Conservation (phyloP, 176 grass and related monocot species). For the Melocanna baccifera region DNA sequence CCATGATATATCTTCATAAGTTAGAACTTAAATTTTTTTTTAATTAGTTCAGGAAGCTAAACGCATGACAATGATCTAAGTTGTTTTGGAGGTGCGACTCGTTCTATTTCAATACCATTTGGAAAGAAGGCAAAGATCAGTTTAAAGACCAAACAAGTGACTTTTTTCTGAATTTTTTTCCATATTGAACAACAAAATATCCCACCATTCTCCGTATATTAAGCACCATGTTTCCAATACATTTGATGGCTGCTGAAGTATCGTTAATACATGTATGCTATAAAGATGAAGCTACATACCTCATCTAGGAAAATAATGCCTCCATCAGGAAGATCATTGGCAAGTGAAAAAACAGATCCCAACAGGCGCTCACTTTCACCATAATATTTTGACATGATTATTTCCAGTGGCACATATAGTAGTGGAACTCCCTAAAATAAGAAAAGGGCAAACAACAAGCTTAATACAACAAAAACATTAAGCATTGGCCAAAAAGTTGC, state of each 20-base stretch:
- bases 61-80: not conserved
- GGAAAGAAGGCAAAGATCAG: not conserved
- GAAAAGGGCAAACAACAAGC: not conserved
- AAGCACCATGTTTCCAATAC: not conserved
- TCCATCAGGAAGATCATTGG: conserved; percentile 89
- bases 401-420: conserved; percentile 88
- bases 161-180: not conserved
- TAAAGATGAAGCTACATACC: conserved; percentile 37
- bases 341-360: conserved; percentile 91
- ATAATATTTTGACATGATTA: conserved; percentile 99
- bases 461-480: conserved; percentile 4
- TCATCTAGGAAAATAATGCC: conserved; percentile 96
- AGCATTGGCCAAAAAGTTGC: not conserved
- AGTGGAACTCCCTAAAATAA: conserved; percentile 78
- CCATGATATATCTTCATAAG: not conserved
- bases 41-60: not conserved
- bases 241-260: not conserved
- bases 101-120: not conserved
- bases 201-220: not conserved
- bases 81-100: not conserved
- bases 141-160: not conserved
- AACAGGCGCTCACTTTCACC: conserved; percentile 89
- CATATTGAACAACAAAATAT: not conserved
- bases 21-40: not conserved
- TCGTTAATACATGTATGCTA: not conserved